phyloP scores from a whole-genome alignment of 192 early-diverging fungal genomes.

The Backusella morwellensis region DNA sequence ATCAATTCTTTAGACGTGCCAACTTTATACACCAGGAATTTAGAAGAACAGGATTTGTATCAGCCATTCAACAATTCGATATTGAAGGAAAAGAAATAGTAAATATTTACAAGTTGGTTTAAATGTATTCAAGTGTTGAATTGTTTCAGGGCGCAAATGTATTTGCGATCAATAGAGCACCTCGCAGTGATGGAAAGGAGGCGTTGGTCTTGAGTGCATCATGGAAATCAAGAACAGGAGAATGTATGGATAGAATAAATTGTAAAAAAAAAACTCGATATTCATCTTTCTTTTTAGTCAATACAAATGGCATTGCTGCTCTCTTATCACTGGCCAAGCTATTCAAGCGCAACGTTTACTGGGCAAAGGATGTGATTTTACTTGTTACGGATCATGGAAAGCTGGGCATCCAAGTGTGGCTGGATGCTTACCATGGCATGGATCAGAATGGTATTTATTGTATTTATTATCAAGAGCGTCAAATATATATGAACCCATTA shows the following conservation, averaged over 20 bases:
- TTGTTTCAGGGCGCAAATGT: conserved; percentile 60
- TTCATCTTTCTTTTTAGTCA: conserved; percentile 36
- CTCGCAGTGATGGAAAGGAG: conserved; percentile 86
- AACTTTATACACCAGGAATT: conserved; percentile 50
- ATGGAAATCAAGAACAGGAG: conserved; percentile 65
- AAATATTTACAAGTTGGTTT: neutral
- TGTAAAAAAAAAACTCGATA: neutral
- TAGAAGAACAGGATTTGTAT: conserved; percentile 48
- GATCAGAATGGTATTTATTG: conserved; percentile 16
- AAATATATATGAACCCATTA: neutral
- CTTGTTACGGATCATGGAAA: conserved; percentile 78
- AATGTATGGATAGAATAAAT: conserved; percentile 31
- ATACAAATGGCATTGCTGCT: conserved; percentile 46
- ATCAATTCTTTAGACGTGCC: conserved; percentile 33
- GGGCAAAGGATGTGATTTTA: conserved; percentile 93
- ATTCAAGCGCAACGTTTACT: conserved; percentile 70
- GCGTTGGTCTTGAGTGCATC: conserved; percentile 82
- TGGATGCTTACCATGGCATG: conserved; percentile 85
- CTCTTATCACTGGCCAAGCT: conserved; percentile 50
- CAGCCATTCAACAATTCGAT: conserved; percentile 52
- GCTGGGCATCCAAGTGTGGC: conserved; percentile 80
- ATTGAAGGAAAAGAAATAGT: conserved; percentile 5
- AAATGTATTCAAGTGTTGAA: neutral
- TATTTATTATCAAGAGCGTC: neutral
- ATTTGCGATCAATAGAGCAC: conserved; percentile 78